Evolutionary conservation across 2,329 filamentous ascomycete species (phyloP), one percentile per base, ranked within the genome.

Genomic region (Trichoderma endophyticum): DNA sequence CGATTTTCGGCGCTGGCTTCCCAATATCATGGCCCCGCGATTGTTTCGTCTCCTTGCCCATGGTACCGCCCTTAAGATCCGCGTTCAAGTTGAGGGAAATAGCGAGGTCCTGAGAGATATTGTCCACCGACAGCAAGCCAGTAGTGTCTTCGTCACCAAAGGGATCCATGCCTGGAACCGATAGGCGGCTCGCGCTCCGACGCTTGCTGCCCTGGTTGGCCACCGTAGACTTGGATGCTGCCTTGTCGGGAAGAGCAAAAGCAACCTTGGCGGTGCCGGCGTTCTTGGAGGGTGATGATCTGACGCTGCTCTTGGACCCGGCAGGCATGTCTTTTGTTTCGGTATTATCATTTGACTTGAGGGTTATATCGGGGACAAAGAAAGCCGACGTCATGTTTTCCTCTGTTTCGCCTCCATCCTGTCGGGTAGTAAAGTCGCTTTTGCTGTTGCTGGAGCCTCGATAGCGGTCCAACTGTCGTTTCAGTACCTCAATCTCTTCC

Each of bases 321-420:
- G 64, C 70, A 9, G 77, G 75, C 73, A 78, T 64, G 5, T 82
- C 79, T 63, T 77, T 77, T 3, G 78, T 79, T 62, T 79, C 78
- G 4, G 79, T 81, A 26, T 81, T 81, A 21, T 81, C 79, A 69
- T 84, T 82, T 4, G 80, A 82, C 70, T 86, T 83, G 39, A 88
- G 81, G 2, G 87, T 89, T 73, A 89, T 88, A 73, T 89, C 87
- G 26, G 87, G 86, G 71, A 89, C 81, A 75, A 89, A 88, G 75
- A 88, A 86, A 4, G 86, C 87, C 6, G 87, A 89, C 0, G 87
- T 89, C 84, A 89, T 87, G 74, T 88, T 87, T 51, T 88, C 86
- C 63, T 84, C 83, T 8, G 80, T 82, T 70, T 81, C 79, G 4
- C 81, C 80, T 4, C 81, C 80, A 3, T 82, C 80, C 2, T 81